Conservation (phyloP, 306 rosid genomes). For the Alnus glutinosa region DNA sequence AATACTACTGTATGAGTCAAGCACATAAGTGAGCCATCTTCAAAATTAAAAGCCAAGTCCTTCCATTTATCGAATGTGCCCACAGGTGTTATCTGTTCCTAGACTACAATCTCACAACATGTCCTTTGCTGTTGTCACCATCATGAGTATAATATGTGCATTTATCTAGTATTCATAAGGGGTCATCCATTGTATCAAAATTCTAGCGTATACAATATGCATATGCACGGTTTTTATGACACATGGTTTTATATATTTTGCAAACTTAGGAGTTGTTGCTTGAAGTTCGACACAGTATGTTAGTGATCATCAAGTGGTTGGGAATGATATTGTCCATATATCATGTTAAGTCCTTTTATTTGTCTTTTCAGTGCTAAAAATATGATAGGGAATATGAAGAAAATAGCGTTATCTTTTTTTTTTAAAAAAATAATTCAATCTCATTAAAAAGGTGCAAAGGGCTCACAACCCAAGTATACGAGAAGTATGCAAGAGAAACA, state of each 20-base stretch:
- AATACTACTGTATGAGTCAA: not conserved
- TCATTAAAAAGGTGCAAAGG: no score
- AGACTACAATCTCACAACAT: not conserved
- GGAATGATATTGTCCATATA: not conserved
- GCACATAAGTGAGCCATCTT: not conserved
- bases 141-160: not conserved
- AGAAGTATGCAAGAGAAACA: no score
- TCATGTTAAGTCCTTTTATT: not conserved
- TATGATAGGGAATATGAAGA: no score
- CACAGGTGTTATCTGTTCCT: not conserved
- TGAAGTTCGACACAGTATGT: not conserved
- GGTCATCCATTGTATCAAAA: not conserved
- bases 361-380: no score
- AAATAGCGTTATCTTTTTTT: no score
- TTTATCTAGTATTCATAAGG: not conserved
- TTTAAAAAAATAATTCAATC: no score
- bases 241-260: not conserved
- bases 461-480: no score
- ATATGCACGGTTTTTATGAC: not conserved
- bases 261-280: not conserved
- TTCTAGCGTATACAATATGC: not conserved
- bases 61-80: not conserved
- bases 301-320: not conserved
- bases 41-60: not conserved
- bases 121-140: not conserved